A percentile compares a stretch with the other conserved stretches of the same genome.
Conservation (phyloP, 2,329 filamentous ascomycete species). For the Diaporthe sp. region DNA sequence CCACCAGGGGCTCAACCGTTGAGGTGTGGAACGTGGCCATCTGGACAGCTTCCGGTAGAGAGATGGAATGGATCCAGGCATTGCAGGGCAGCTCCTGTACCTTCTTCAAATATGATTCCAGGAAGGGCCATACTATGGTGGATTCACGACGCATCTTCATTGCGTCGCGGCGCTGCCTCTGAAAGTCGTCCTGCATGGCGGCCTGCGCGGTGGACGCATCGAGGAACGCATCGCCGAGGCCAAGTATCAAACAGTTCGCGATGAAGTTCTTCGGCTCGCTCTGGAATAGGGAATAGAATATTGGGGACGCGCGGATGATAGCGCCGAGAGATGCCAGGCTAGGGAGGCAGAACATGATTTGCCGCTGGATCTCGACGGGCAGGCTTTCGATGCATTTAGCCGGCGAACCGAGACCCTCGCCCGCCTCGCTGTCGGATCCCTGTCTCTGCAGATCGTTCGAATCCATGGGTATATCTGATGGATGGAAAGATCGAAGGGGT, state of each 20-base stretch:
- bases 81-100: background rate
- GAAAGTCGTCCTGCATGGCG: conserved; percentile 5
- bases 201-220: conserved; percentile 11
- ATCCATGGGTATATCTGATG: background rate
- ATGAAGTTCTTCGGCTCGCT: conserved; percentile 14
- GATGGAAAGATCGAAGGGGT: background rate
- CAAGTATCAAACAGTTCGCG: background rate
- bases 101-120: background rate
- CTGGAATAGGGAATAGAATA: background rate
- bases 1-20: conserved; percentile 14
- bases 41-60: background rate
- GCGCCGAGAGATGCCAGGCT: conserved; percentile 18
- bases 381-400: conserved; percentile 4
- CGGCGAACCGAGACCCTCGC: background rate
- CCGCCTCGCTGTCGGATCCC: background rate
- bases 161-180: background rate
- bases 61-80: background rate
- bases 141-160: conserved; percentile 3
- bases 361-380: conserved; percentile 20
- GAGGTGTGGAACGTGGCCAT: conserved; percentile 2
- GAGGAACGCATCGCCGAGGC: background rate
- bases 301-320: background rate
- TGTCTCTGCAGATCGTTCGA: background rate
- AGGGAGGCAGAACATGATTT: conserved; percentile 15
- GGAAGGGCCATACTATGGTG: conserved; percentile 6